Evolutionary conservation across 805 yeast genomes (phyloP), one percentile per base, ranked within the genome.

Genomic region (Vanderwaltozyma tropicalis): DNA sequence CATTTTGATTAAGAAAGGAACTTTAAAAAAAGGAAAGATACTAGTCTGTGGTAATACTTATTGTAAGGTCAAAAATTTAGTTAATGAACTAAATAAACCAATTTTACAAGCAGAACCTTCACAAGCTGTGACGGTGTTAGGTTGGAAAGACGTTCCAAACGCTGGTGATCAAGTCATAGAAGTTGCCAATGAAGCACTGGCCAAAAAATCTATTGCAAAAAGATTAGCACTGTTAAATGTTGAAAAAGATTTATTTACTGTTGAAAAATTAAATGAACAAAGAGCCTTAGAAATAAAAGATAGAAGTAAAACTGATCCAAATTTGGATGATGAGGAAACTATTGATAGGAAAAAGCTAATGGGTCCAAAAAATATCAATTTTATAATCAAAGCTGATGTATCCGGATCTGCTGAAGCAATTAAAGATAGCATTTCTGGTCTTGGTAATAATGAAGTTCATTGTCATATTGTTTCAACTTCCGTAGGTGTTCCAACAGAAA

Each of bases 391-490:
- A 54, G 83, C 95, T 0, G 98, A 92, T 61, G 96, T 89, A 1
- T 78, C 80, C 47, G 98, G 98, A 0, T 88, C 97, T 0, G 82
- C 84, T 0, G 98, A 92, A 55, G 98, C 98, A 1, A 82, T 92
- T 25, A 71, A 66, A 28, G 96, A 88, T 56, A 77, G 89, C 48
- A 75, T 92, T 34, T 68, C 70, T 41, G 78, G 78, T 11, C 62
- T 92, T n/a, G 96, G 96, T 6, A 88, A 89, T 56, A 83, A 81
- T 1, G 94, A 84, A 52, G 89, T 89, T 6, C 66, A 68, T 42
- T 74, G 87, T 4, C 60, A 67, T n/a, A 76, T 89, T 1, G 59
- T 92, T 3, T 72, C 72, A 31, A 71, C 78, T 27, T 87, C 79
- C 19, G 95, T 88, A 6, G 97, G 97, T 5, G 55, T 75, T 0